A percentile compares a stretch with the other conserved stretches of the same genome.
Evolutionary conservation across 208 protist genomes (phyloP).

Genomic region (Crithidia brevicula): DNA sequence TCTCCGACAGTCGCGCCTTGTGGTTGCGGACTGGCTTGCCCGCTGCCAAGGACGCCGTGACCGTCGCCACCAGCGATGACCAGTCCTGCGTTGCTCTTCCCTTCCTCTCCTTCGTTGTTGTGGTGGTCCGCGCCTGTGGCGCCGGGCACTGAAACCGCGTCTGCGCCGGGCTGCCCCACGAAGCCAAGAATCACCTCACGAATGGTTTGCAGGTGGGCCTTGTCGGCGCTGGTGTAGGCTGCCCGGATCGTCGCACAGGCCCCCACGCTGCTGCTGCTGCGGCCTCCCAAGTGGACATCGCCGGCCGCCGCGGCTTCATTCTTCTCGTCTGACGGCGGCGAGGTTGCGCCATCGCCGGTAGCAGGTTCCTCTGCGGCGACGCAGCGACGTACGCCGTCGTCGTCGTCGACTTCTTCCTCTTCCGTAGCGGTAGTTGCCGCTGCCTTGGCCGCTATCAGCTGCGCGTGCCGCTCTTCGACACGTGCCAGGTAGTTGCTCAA

Average conservation of each 20-base stretch:
- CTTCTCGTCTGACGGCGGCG: too few relatives aligned
- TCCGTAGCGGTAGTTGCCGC: neutral
- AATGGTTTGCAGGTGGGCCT: slow-evolving; percentile 24
- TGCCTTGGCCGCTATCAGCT: slow-evolving; percentile 8
- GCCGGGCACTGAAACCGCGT: too few relatives aligned
- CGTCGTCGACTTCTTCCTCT: neutral
- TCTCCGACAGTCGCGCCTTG: neutral
- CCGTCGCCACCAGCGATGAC: neutral
- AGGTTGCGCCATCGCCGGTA: too few relatives aligned
- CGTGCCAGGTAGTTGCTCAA: slow-evolving; percentile 36
- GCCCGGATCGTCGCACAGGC: slow-evolving; percentile 33
- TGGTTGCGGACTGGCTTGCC: neutral
- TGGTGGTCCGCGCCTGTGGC: too few relatives aligned
- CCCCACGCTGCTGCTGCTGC: slow-evolving; percentile 16
- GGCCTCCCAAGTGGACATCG: neutral
- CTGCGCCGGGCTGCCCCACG: slow-evolving; percentile 11
- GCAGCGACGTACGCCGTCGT: neutral
- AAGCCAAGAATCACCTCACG: slow-evolving; percentile 32
- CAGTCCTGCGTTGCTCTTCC: too few relatives aligned
- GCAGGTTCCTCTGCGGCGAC: too few relatives aligned
- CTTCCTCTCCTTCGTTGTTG: too few relatives aligned
- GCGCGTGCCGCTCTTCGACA: slow-evolving; percentile 29
- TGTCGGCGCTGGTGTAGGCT: slow-evolving; percentile 18
- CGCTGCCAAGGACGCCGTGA: neutral
- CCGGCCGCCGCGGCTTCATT: too few relatives aligned